Base-by-base conservation (phyloP, 306 rosid species). In the Pachyrhizus erosus region DNA sequence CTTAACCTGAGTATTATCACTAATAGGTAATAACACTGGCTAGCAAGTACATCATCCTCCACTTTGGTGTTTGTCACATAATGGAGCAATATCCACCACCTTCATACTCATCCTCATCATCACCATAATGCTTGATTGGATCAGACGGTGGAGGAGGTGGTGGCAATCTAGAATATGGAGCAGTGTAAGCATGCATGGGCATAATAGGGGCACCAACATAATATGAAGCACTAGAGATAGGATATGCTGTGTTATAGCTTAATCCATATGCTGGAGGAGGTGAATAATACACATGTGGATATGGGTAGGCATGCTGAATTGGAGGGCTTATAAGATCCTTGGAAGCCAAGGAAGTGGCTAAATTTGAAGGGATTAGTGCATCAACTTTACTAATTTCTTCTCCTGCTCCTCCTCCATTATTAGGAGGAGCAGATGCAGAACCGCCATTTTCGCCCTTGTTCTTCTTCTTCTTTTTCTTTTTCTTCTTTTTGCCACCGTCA, bases 391-490 rank as follows among this genome's bases (percentile, higher is more conserved):
- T 66, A 60, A 31, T 75, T 40, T 75, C 84, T 58, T 69, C 87
- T 76, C 82, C 84, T 43, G 78, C 87, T 76, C 82, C 87, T 76
- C 80, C 87, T 76, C 83, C 86, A 48, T 70, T 88, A 51, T 73
- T 87, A 20, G 82, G 69, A 69, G 74, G 21, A 46, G 17, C 65
- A 55, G 64, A 21, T 2, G 69, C 18, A 55, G 89, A 51, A 65
- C 75, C 85, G 70, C 80, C 80, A 9, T 29, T 75, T 64, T 67
- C 83, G 21, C 77, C 87, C 5, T 85, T 86, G 75, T 90, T 92
- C 82, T 89, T 90, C 88, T 92, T 94, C 73, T 91, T 94, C 80
- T 91, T 93, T 12, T 91, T 93, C 83, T 94, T 94, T 58, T 91
- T 93, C 66, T 91, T 93, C 54, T 87, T 89, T 15, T 78, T 74